These are phyloP conservation scores for Pulchroboletus neoregius DNA, from an alignment of 1,284 basidiomycete species.

Conservation along the genomic window DNA sequence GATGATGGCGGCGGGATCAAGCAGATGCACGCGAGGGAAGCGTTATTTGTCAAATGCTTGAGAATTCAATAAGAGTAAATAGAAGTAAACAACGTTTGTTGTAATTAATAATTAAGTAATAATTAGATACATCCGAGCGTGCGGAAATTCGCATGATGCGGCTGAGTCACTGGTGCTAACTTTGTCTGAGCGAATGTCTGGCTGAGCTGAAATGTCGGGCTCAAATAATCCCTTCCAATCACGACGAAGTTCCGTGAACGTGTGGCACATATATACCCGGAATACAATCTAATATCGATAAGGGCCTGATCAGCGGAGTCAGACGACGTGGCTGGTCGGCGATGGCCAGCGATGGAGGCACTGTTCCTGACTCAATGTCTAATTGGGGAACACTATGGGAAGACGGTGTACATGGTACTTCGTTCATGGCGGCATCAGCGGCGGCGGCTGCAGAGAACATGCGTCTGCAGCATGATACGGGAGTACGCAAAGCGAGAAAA, in stretches of 20 bases:
- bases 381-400: too few species aligned
- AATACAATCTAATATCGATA: conserved; percentile 21
- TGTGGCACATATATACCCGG: not conserved
- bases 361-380: conserved; percentile 19
- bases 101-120: not conserved
- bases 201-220: too few species aligned
- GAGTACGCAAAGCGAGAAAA: too few species aligned
- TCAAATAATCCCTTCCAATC: conserved; percentile 10
- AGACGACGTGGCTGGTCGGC: conserved; percentile 16
- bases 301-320: conserved; percentile 15
- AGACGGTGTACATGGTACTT: not conserved
- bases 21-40: not conserved
- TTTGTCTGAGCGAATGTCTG: conserved; percentile 3
- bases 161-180: conserved; percentile 13
- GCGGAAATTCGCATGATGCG: conserved; percentile 5
- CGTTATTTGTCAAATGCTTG: conserved; percentile 30
- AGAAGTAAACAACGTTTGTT: conserved; percentile 17
- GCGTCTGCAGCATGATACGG: conserved; percentile 9
- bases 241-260: conserved; percentile 3
- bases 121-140: not conserved
- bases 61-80: conserved; percentile 29
- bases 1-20: conserved; percentile 8
- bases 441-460: conserved; percentile 13
- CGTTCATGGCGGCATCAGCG: not conserved
- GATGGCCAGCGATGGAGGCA: conserved; percentile 24